Base-by-base conservation (phyloP, 331 rosid genomes). In the Malus hybrid region DNA sequence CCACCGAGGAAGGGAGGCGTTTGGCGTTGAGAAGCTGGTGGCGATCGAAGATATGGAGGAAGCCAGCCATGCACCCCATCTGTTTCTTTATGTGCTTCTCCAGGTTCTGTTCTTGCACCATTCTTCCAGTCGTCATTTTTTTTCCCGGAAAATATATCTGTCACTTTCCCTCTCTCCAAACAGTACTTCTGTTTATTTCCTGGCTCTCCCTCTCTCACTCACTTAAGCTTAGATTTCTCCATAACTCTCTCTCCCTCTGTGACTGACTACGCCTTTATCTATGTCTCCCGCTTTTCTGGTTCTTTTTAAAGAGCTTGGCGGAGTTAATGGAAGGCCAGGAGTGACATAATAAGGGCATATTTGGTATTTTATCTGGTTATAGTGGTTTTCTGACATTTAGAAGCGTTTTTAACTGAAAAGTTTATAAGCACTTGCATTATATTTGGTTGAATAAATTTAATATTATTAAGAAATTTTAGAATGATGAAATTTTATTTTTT, bases 11-110 rank as follows among this genome's bases (percentile, higher is more conserved):
- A 75, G 93, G 88, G 63, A 94, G 92, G 33, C 91, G 86, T 70
- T 89, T 94, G 71, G 91, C 91, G 60, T 84, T 55, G 82, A 92
- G 86, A 28, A 92, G 69, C 82, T 95, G 97, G 67, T 80, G 81
- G 70, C 99, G 99, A 64, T 92, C 93, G 80, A 95, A 95, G 87
- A 95, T 95, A 70, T 95, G 91, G 64, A 92, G 91, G 67, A 95
- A 95, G 0, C 99, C 97, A 1, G 99, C 86, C 98, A 95, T 95
- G 97, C 99, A 95, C 3, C 99, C 99, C 89, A 92, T 95, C 76
- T 94, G 98, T 70, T 87, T 93, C 72, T 86, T 84, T 12, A 90
- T 80, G 19, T 89, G 93, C 50, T 93, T 91, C n/a, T 91, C 93
- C 29, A 88, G 85, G 31, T 84, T 87, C 79, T 86, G 92, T 32